Base-by-base conservation (phyloP, 2,329 filamentous ascomycete species). In the Byssochlamys sp. region DNA sequence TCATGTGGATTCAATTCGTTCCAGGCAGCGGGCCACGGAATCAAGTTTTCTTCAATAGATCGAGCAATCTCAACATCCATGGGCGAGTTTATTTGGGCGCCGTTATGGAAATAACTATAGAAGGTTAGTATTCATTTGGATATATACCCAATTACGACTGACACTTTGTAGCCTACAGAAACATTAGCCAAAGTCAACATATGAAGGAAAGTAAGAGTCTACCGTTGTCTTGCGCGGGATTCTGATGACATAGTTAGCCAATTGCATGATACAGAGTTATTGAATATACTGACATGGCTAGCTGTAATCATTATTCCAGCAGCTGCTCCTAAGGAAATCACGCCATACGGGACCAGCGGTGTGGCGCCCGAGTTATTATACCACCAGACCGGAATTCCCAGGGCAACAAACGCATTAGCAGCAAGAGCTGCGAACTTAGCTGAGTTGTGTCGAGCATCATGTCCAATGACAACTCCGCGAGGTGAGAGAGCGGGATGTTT, bases 281-380 rank as follows among this genome's bases (percentile, higher is more conserved):
- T 24, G 33, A 10, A 29, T 33, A 10, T 55, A 66, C 72, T 59
- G 71, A 76, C 74, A 69, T 85, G 83, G 64, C 82, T 85, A 31
- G 84, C 84, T 12, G 84, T 87, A 39, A 87, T 78, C 83, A 87
- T 86, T 29, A 87, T 75, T 24, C 84, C 84, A 50, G 81, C 84
- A 3, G 75, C 78, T 31, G 83, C 81, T 39, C 73, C 69, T 56
- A 82, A 74, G 56, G 79, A 69, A 5, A 73, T 75, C 31, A 87
- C 80, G 2, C 80, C 79, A 66, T 85, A 87, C 1, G 84, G 81
- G 6, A 87, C 83, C 54, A 85, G 73, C 1, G 84, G 84, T 2
- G 84, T 87, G 57, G 84, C 81, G 2, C 80, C 78, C 1, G 77
- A 69, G 12, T 74, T 72, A n/a, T 80, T 77, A 60, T 82, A 84